Evolutionary conservation across 169 alveolate species (phyloP).

Genomic region (Cyclospora cayetanensis): DNA sequence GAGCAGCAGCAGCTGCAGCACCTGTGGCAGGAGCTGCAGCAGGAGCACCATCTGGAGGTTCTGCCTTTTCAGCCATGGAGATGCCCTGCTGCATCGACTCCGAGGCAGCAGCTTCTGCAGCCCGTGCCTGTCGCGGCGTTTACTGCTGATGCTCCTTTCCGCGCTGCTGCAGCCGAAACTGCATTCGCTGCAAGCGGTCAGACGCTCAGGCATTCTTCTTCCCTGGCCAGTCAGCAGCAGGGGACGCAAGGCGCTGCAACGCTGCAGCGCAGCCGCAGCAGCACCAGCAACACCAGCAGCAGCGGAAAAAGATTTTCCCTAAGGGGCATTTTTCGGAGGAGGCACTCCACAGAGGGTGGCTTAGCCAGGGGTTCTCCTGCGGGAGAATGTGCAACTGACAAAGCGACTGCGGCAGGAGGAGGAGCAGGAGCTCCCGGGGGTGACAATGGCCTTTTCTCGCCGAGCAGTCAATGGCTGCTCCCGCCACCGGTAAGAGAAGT

Average conservation of each 20-base stretch:
- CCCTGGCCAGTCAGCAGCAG: neutral
- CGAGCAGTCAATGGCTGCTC: neutral
- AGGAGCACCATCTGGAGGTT: slow-evolving; percentile 17
- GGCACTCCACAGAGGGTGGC: neutral
- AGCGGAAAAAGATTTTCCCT: neutral
- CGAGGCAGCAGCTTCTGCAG: slow-evolving; percentile 14
- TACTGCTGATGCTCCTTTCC: neutral
- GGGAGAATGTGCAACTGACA: neutral
- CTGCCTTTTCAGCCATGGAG: too few species aligned
- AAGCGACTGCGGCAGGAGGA: neutral
- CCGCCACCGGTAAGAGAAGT: neutral
- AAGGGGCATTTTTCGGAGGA: neutral
- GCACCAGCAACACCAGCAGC: slow-evolving; percentile 29
- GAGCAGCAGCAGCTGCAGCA: neutral
- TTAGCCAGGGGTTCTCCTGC: neutral
- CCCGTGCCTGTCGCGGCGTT: neutral
- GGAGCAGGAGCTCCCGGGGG: slow-evolving; percentile 19
- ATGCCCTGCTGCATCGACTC: too few species aligned
- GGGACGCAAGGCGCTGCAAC: neutral
- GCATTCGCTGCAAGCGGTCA: neutral
- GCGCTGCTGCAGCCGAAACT: neutral
- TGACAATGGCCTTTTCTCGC: neutral
- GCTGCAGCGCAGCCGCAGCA: slow-evolving; percentile 7
- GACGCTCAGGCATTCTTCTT: neutral
- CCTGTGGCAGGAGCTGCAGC: neutral